phyloP scores from a whole-genome alignment of 148 eudicot genomes.

The Chenopodium berlandieri region DNA sequence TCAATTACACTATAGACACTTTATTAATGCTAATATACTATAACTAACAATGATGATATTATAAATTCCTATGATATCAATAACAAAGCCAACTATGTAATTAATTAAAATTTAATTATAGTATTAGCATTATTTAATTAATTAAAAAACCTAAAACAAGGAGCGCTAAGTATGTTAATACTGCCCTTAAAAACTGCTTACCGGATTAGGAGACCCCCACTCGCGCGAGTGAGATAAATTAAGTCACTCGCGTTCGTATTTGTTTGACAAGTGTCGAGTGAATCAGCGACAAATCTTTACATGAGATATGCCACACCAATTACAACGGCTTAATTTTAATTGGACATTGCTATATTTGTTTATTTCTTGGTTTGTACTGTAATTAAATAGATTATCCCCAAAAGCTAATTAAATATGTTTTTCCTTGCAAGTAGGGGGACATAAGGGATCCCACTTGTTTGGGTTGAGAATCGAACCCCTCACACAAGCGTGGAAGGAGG shows the following conservation, averaged over 20 bases:
- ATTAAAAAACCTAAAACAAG: constrained; percentile 20
- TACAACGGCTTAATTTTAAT: background rate
- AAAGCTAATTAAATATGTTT: too few species aligned
- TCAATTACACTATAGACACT: background rate
- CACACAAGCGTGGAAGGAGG: too few species aligned
- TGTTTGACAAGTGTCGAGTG: constrained; percentile 27
- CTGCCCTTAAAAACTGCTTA: constrained; percentile 19
- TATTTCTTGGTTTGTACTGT: background rate
- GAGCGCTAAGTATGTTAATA: constrained; percentile 20
- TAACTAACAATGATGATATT: background rate
- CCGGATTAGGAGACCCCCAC: constrained; percentile 7
- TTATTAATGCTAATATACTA: background rate
- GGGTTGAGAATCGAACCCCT: too few species aligned
- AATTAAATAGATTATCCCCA: constrained; percentile 26
- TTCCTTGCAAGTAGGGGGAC: too few species aligned
- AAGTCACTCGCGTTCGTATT: background rate
- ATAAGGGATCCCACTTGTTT: too few species aligned
- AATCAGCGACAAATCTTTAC: constrained; percentile 30
- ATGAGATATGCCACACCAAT: constrained; percentile 6
- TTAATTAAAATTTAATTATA: background rate
- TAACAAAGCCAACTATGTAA: constrained; percentile 8
- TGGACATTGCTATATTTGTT: background rate
- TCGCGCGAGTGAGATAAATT: background rate
- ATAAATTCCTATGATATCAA: background rate
- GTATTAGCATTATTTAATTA: background rate